Percentiles rank a stretch among this genome's conserved stretches.
Conservation (phyloP, 2,329 filamentous ascomycete species). For the Corinectria fuckeliana region DNA sequence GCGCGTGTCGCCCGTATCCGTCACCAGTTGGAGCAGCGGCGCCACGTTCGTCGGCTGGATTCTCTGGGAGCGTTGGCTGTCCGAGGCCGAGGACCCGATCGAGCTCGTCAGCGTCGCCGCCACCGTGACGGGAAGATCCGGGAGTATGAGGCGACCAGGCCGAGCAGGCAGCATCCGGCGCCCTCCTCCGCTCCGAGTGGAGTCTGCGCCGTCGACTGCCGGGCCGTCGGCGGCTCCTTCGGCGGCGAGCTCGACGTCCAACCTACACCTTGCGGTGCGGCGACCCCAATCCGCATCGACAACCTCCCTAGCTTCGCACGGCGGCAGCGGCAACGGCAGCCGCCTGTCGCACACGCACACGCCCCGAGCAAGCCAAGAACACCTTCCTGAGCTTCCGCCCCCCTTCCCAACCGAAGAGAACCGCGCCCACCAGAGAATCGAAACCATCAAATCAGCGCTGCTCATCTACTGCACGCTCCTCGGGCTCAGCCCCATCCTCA, state of each 20-base stretch:
- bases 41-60: conserved; percentile 88
- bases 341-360: conserved; percentile 34
- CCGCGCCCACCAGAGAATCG: conserved; percentile 63
- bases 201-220: conserved; percentile 36
- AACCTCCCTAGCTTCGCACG: conserved; percentile 55
- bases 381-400: conserved; percentile 38
- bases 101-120: conserved; percentile 47
- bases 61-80: conserved; percentile 90
- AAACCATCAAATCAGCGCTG: conserved; percentile 89
- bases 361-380: conserved; percentile 41
- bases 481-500: conserved; percentile 92
- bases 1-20: conserved; percentile 85
- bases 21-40: conserved; percentile 84
- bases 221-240: conserved; percentile 37
- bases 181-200: conserved; percentile 40
- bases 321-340: conserved; percentile 28
- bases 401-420: conserved; percentile 44
- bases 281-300: conserved; percentile 62
- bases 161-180: conserved; percentile 48
- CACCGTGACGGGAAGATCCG: conserved; percentile 43
- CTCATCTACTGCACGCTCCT: conserved; percentile 93
- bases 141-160: conserved; percentile 43
- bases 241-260: conserved; percentile 56
- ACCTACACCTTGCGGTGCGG: conserved; percentile 43
- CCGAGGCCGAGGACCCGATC: conserved; percentile 66